phyloP scores from a whole-genome alignment of 2,329 filamentous ascomycete species.

The Pseudogymnoascus sp. region DNA sequence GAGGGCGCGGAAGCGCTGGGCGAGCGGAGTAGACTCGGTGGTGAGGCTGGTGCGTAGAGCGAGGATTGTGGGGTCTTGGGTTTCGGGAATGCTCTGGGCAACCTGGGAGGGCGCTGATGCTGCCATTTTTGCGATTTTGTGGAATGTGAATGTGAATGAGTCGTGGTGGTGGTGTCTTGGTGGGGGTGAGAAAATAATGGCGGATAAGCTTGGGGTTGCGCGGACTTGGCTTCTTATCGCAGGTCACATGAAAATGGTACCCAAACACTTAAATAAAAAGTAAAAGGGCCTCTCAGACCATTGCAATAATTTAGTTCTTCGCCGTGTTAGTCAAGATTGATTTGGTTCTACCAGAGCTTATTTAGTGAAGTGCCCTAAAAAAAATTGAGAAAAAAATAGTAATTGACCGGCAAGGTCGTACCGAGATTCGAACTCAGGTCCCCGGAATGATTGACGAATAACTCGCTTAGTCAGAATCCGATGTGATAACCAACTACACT shows the following conservation, averaged over 20 bases:
- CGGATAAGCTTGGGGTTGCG: background rate
- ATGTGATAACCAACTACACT: constrained; percentile 10
- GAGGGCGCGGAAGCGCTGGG: constrained; percentile 86
- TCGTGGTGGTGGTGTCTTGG: background rate
- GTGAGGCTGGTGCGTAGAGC: constrained; percentile 65
- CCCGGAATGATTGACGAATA: constrained; percentile 3
- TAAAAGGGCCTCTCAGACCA: background rate
- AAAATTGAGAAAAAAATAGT: background rate
- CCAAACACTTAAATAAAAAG: background rate
- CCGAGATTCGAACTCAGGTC: constrained; percentile 9
- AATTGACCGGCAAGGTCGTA: constrained; percentile 8
- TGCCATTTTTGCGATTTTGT: constrained; percentile 6
- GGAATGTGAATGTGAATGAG: background rate
- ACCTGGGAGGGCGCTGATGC: background rate
- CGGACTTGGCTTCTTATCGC: constrained; percentile 8
- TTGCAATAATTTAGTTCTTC: background rate
- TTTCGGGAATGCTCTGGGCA: background rate
- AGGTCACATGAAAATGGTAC: background rate
- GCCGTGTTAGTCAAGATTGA: background rate
- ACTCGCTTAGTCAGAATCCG: constrained; percentile 5
- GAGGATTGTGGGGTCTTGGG: constrained; percentile 32
- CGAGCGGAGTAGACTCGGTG: constrained; percentile 73
- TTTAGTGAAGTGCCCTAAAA: background rate
- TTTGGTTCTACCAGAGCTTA: background rate
- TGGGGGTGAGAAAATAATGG: constrained; percentile 9